Percentiles rank a stretch among this genome's conserved stretches.
These are phyloP conservation scores for Lipomyces orientalis DNA, from an alignment of 805 yeast species.

Conservation along the genomic window DNA sequence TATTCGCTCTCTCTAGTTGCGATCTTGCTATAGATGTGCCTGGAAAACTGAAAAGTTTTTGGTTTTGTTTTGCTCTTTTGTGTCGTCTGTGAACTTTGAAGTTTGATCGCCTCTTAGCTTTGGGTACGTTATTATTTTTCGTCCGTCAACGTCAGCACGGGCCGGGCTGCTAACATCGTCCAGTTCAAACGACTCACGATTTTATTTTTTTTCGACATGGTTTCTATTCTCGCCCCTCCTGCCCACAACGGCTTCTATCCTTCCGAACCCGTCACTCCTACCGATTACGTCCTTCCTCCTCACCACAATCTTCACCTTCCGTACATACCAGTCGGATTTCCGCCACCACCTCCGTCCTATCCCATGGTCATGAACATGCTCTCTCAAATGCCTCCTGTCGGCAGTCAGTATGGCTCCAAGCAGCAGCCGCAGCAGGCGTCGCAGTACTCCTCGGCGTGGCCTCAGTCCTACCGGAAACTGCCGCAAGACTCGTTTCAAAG, in stretches of 20 bases:
- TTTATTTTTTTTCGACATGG: conserved; percentile 12
- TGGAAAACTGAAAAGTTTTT: conserved; percentile 2
- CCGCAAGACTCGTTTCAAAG: conserved; percentile 11
- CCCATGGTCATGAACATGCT: conserved; percentile 1
- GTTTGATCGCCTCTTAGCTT: neutral
- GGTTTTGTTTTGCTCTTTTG: too few species aligned
- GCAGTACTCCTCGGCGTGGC: conserved; percentile 10
- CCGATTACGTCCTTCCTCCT: conserved; percentile 22
- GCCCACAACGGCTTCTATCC: conserved; percentile 18
- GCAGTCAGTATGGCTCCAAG: conserved; percentile 5
- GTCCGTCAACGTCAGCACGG: neutral
- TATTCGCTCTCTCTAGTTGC: neutral
- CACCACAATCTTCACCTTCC: conserved; percentile 13
- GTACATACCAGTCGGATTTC: conserved; percentile 11
- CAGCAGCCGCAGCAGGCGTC: conserved; percentile 10
- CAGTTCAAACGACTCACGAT: neutral
- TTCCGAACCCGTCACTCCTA: conserved; percentile 21
- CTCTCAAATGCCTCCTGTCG: conserved; percentile 15
- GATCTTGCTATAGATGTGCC: neutral
- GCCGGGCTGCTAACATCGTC: neutral
- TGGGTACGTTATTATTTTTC: neutral
- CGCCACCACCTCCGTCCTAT: neutral
- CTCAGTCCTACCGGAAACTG: neutral
- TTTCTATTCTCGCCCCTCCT: conserved; percentile 14
- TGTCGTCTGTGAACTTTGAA: neutral